Percentiles rank a stretch among this genome's conserved stretches.
phyloP scores from a whole-genome alignment of 306 rosid species.

The Hylodesmum podocarpum region DNA sequence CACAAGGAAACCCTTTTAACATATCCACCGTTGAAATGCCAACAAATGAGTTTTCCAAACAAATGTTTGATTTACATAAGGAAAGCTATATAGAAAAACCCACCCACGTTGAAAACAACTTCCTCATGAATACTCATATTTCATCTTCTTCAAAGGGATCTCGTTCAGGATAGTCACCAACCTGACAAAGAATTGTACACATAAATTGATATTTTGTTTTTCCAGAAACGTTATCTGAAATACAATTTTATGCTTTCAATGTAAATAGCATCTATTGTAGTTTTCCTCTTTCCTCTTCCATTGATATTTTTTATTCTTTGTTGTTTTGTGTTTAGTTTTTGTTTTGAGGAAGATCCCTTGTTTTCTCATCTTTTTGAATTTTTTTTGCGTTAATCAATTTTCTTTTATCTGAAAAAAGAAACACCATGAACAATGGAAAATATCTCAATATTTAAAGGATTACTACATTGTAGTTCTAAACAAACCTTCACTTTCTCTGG shows the following conservation, averaged over 20 bases:
- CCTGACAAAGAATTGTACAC: constrained; percentile 47
- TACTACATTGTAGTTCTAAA: background rate
- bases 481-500: constrained; percentile 94
- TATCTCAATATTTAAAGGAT: background rate
- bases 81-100: background rate
- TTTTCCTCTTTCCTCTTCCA: background rate
- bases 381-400: background rate
- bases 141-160: constrained; percentile 91
- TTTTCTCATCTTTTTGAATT: background rate
- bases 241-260: background rate
- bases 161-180: constrained; percentile 88
- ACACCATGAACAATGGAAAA: background rate
- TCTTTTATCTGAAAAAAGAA: background rate
- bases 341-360: background rate
- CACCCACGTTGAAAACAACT: background rate
- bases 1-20: background rate
- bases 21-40: background rate
- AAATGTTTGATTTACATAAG: background rate
- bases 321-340: background rate
- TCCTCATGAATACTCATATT: constrained; percentile 45
- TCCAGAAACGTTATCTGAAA: background rate
- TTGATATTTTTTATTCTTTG: background rate
- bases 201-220: background rate
- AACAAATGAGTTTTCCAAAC: background rate
- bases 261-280: background rate